phyloP scores from a whole-genome alignment of 306 rosid species.

The Vicia villosa region DNA sequence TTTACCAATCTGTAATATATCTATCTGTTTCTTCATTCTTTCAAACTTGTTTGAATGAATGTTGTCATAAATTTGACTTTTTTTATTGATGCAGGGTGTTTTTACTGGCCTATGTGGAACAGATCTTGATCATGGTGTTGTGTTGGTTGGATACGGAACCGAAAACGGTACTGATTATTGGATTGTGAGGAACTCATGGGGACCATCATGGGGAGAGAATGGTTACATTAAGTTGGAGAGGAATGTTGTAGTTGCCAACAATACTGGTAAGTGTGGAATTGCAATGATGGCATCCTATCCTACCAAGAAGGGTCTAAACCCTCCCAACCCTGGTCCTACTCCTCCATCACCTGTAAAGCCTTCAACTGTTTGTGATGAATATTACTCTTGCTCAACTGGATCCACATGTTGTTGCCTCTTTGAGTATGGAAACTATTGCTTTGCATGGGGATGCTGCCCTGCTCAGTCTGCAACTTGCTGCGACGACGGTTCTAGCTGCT shows the following conservation, averaged over 20 bases:
- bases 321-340: constrained; percentile 77
- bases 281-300: constrained; percentile 88
- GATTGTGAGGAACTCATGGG: constrained; percentile 95
- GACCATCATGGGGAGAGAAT: constrained; percentile 72
- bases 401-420: constrained; percentile 82
- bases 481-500: constrained; percentile 72
- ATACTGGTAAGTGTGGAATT: constrained; percentile 79
- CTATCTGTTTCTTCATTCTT: neutral
- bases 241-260: constrained; percentile 36
- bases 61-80: neutral
- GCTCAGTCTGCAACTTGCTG: constrained; percentile 84
- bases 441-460: constrained; percentile 96
- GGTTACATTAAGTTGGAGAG: constrained; percentile 81
- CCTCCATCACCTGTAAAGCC: constrained; percentile 67
- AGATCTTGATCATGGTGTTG: constrained; percentile 81
- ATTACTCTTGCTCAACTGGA: constrained; percentile 64
- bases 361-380: constrained; percentile 59
- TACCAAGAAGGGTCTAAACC: constrained; percentile 68
- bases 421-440: constrained; percentile 58
- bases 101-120: constrained; percentile 87
- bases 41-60: neutral
- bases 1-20: constrained; percentile 64
- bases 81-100: constrained; percentile 59
- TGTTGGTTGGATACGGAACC: constrained; percentile 75
- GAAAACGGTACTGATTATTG: constrained; percentile 70